These are phyloP conservation scores for Picea mariana DNA, from an alignment of 83 land plant species.

Conservation along the genomic window DNA sequence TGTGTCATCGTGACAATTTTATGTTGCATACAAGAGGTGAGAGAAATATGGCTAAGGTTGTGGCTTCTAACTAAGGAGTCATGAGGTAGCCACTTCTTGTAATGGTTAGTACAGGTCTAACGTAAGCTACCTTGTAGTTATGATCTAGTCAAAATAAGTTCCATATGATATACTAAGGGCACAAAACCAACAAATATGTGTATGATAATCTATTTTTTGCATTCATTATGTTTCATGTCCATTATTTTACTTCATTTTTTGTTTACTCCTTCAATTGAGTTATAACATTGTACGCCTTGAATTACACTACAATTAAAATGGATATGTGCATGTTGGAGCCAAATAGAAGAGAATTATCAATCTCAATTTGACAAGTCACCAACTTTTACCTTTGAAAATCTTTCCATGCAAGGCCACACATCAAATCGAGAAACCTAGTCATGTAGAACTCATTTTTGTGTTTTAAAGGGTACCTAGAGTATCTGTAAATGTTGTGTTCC, in stretches of 20 bases:
- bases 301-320: not conserved
- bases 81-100: no score
- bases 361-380: not conserved
- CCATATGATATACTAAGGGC: not conserved
- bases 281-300: not conserved
- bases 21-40: no score
- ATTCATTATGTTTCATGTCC: not conserved
- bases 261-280: not conserved
- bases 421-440: slow-evolving; percentile 76
- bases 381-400: slow-evolving; percentile 45
- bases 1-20: no score
- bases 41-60: no score
- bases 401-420: slow-evolving; percentile 75
- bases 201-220: not conserved
- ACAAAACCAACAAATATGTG: not conserved
- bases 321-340: not conserved
- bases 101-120: no score
- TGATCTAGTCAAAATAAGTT: not conserved
- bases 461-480: slow-evolving; percentile 63
- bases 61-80: no score
- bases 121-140: no score
- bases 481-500: slow-evolving; percentile 61
- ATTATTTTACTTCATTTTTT: not conserved
- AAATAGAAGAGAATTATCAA: not conserved
- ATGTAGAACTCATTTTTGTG: slow-evolving; percentile 49